Base-by-base conservation (phyloP, 106 monocot genomes). In the Dioscorea alata region DNA sequence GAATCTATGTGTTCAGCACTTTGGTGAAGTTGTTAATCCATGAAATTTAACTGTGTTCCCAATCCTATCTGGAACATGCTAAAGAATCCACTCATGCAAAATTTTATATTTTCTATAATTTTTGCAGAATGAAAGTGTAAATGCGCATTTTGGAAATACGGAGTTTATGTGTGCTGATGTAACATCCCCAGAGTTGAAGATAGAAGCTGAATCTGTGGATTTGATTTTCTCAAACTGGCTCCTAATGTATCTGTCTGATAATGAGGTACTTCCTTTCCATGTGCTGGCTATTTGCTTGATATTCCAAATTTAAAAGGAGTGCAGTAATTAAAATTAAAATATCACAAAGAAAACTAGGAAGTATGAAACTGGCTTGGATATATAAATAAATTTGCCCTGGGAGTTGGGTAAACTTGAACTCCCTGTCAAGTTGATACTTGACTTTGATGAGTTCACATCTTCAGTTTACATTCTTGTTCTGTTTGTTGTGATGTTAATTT, bases 201-300 rank as follows among this genome's bases (percentile, higher is more conserved):
- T 99, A 58, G 83, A 83, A 63, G 79, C 75, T 28, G 93, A 81
- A 71, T 90, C 99, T 28, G 33, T 99, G 42, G 99, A 99, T 81
- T 74, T 99, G 28, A 87, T 93, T 66, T 99, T 99, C 87, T 99
- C 99, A 71, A 99, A 99, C 66, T 99, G 99, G 99, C 74, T 99
- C 49, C 81, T 99, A 53, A 99, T 99, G 99, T 99, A 99, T 80
- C 83, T 99, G 50, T 85, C 99, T 71, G 99, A 99, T 83, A 70
- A 64, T 65, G 99, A 99, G 99, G 99, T 93, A 79, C 82, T 66
- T 16, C 15, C 4, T 50, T 42, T 32, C 12, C 15, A 7, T 32
- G 3, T 32, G 14, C 49, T 17, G 48, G 33, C 33, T 23, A 28
- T 28, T 28, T 28, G 28, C 28, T 28, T 28, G 28, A 28, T 28